These are phyloP conservation scores for Micractinium sp. DNA, from an alignment of 139 green algal species.

Conservation along the genomic window DNA sequence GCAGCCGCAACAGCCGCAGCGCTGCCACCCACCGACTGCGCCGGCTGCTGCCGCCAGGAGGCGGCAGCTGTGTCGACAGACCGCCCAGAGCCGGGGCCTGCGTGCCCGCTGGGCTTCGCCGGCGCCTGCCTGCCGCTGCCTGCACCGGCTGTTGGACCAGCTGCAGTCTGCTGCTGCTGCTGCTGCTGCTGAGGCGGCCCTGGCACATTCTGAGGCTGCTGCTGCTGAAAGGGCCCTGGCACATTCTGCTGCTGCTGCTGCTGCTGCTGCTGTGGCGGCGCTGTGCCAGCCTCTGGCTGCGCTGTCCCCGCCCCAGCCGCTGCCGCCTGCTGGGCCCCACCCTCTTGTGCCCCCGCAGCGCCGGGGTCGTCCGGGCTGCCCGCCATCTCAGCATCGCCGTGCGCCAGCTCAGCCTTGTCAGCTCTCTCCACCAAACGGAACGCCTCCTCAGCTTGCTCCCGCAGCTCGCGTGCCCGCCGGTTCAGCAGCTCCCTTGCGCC, in stretches of 20 bases:
- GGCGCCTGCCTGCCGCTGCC: not conserved
- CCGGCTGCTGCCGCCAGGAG: not conserved
- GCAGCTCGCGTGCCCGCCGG: constrained; percentile 42
- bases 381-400: not conserved
- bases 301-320: not conserved
- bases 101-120: not conserved
- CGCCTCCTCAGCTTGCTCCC: constrained; percentile 41
- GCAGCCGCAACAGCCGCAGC: constrained; percentile 6
- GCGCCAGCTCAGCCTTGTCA: constrained; percentile 31
- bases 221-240: not conserved
- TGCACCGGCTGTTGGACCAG: not conserved
- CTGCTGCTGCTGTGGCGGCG: not conserved
- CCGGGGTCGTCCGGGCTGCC: not conserved
- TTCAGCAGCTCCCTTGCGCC: constrained; percentile 58
- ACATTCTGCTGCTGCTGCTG: not conserved
- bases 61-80: not conserved
- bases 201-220: constrained; percentile 13
- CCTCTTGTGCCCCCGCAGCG: not conserved
- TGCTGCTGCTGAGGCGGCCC: constrained; percentile 3
- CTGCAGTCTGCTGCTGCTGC: constrained; percentile 22
- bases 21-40: constrained; percentile 7
- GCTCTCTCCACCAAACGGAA: constrained; percentile 39
- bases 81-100: not conserved
- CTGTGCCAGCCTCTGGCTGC: not conserved
- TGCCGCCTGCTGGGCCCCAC: not conserved